Percentiles rank a stretch among this genome's conserved stretches.
These are phyloP conservation scores for Pestalotiopsis sp. DNA, from an alignment of 2,329 filamentous ascomycete genomes.

Conservation along the genomic window DNA sequence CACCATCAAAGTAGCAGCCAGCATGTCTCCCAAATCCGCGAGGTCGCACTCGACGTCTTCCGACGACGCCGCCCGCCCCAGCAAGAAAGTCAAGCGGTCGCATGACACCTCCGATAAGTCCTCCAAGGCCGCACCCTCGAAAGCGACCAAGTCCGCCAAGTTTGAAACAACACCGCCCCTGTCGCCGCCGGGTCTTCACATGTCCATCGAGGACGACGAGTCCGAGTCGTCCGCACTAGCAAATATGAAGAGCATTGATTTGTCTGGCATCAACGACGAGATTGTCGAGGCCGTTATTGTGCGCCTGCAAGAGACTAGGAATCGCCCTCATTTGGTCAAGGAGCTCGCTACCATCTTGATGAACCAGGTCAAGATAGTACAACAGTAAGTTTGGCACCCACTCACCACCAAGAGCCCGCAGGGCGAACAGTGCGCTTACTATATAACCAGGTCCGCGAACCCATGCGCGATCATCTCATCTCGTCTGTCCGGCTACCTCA, in stretches of 20 bases:
- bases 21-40: slow-evolving; percentile 33
- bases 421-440: slow-evolving; percentile 20
- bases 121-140: slow-evolving; percentile 31
- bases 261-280: slow-evolving; percentile 87
- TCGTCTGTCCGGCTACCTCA: slow-evolving; percentile 84
- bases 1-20: slow-evolving; percentile 23
- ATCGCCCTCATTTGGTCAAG: slow-evolving; percentile 92
- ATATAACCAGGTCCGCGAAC: slow-evolving; percentile 78
- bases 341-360: slow-evolving; percentile 84
- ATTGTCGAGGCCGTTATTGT: slow-evolving; percentile 90
- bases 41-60: slow-evolving; percentile 31
- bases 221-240: slow-evolving; percentile 33
- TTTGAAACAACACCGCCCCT: slow-evolving; percentile 82
- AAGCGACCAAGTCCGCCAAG: slow-evolving; percentile 42
- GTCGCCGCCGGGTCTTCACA: slow-evolving; percentile 58
- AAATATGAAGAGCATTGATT: slow-evolving; percentile 64
- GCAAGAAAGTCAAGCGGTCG: slow-evolving; percentile 78
- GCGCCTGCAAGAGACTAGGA: slow-evolving; percentile 86
- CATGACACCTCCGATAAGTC: slow-evolving; percentile 53
- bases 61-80: slow-evolving; percentile 41
- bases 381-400: slow-evolving; percentile 71
- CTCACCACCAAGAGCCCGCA: background rate
- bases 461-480: slow-evolving; percentile 95
- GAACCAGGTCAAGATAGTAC: slow-evolving; percentile 77
- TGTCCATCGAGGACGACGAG: slow-evolving; percentile 44